Percentiles rank a stretch among this genome's conserved stretches.
Conservation (phyloP, 2,329 filamentous ascomycete species). For the Cryphonectria parasitica region DNA sequence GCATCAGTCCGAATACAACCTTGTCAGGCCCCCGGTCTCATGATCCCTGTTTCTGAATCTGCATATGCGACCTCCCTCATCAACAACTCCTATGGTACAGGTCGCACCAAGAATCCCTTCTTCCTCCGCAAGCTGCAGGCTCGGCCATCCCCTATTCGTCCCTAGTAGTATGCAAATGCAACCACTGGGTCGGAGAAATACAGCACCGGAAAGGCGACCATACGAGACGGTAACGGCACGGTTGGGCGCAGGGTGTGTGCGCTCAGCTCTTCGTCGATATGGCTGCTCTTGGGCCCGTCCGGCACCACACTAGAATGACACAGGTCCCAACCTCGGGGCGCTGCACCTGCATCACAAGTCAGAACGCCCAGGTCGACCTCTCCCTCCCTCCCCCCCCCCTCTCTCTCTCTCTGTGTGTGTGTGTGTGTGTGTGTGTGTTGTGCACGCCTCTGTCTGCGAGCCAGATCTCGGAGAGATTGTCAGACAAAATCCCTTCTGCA, state of each 20-base stretch:
- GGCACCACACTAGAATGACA: conserved; percentile 16
- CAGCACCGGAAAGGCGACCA: neutral
- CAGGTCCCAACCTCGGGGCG: conserved; percentile 14
- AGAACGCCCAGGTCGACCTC: neutral
- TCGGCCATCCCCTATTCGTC: neutral
- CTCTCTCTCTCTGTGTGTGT: too few species aligned
- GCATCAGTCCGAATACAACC: neutral
- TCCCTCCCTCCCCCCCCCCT: too few species aligned
- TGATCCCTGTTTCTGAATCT: conserved; percentile 10
- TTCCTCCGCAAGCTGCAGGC: conserved; percentile 3
- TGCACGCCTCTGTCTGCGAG: conserved; percentile 4
- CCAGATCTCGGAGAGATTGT: conserved; percentile 21
- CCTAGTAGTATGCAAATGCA: neutral
- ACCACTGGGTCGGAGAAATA: neutral
- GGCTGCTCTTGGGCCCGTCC: conserved; percentile 18
- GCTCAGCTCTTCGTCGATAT: conserved; percentile 13
- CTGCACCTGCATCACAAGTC: neutral
- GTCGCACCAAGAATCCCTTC: conserved; percentile 4
- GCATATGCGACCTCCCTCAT: conserved; percentile 18
- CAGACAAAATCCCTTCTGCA: conserved; percentile 24
- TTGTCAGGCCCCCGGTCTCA: neutral
- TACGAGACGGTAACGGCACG: neutral
- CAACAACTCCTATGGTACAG: conserved; percentile 7
- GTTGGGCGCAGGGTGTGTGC: conserved; percentile 15
- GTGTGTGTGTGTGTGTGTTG: neutral